Base-by-base conservation (phyloP, 163 green algal species). In the Chlorella variabilis region DNA sequence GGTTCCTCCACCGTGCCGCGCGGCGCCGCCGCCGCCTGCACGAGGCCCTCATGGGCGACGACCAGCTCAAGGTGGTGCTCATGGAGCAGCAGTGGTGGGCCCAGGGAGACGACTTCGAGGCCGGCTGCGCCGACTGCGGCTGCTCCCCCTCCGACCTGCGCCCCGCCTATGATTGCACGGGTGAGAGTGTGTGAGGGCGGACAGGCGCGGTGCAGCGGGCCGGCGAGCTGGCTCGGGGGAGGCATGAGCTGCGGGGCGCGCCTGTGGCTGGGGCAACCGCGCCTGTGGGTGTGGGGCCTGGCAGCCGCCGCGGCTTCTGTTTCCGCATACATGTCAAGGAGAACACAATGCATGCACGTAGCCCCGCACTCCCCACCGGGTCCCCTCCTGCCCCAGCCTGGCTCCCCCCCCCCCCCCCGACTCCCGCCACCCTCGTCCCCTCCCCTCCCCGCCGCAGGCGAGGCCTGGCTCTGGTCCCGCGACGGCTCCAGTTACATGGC, bases 81-180 rank as follows among this genome's bases (percentile, higher is more conserved):
- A 80, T 80, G 73, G 73, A 80, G 73, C 73, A 80, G 73, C 73
- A 80, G 73, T 80, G 73, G 73, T 80, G 73, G 73, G 38, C 54
- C 11, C 73, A 80, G 56, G 15, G 34, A 2, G 73, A 80, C 56
- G 73, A 80, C 36, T 80, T 71, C 42, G 73, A 80, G 56, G 21
- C 34, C n/a, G 65, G 54, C 73, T 80, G 73, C 73, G 3, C 15
- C 27, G 17, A 49, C 18, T 80, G 73, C 56, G 36, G 73, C 36
- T 45, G 33, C 73, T 41, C 31, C 34, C 73, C 73, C 36, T 58
- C 73, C 4, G 54, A 70, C 51, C 25, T 80, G 27, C 73, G 73
- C 27, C 73, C 71, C 18, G 73, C 73, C 1, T 80, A 45, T 18
- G 73, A 80, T 56, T 45, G 39, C 73, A 80, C 54, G 0, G 71